Base-by-base conservation (phyloP, 805 yeast species). In the Danielia oregonensis region DNA sequence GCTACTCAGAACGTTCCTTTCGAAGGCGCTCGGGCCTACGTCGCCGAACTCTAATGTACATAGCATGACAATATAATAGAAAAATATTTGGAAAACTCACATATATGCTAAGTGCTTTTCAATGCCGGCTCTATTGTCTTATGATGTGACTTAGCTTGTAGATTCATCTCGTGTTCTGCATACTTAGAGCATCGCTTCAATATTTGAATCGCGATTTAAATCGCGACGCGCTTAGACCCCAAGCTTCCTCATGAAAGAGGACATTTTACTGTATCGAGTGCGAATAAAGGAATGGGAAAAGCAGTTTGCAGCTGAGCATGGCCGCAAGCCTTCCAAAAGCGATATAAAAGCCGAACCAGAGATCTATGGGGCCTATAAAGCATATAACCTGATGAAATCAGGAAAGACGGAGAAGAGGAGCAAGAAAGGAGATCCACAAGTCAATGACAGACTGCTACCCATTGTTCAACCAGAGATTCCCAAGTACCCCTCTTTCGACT, bases 201-300 rank as follows among this genome's bases (percentile, higher is more conserved):
- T n/a, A n/a, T n/a, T n/a, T n/a, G n/a, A n/a, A n/a, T n/a, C n/a
- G n/a, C n/a, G n/a, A n/a, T n/a, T n/a, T n/a, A n/a, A n/a, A n/a
- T n/a, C n/a, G n/a, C n/a, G n/a, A 14, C 25, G 12, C 14, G 27
- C 21, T 16, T 17, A 13, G 8, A 17, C 28, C 12, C 19, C 14
- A 24, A 14, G 17, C 16, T 16, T 21, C 15, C n/a, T n/a, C n/a
- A 24, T 9, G 24, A 21, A 16, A 17, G n/a, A 40, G 38, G 44
- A 37, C n/a, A 13, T 41, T 12, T 39, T 37, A 10, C 33, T 36
- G 17, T 32, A 28, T 31, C 38, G 36, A 17, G 27, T 26, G 30
- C 46, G 53, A 32, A 65, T 67, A 29, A 68, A 68, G 37, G 48
- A 40, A 11, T 68, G 73, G 73, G 73, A 68, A 40, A 52, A 57